Conservation (phyloP, 352 stramenopile genomes). For the Albugo candida region DNA sequence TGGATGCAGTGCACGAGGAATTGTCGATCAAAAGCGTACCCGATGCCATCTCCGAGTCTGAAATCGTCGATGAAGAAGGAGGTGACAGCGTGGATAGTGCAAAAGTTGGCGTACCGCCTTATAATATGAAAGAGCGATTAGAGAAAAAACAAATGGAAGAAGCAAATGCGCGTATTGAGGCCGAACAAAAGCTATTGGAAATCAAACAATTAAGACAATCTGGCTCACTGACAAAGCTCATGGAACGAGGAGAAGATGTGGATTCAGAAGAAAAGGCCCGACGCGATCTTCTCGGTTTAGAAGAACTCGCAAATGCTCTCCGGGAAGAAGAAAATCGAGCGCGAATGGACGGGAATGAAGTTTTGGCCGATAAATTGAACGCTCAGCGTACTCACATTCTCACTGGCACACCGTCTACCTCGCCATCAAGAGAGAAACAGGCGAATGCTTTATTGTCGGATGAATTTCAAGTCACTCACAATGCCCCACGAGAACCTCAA, state of each 20-base stretch:
- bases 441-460: too few relatives aligned
- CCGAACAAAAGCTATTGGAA: slow-evolving; percentile 64
- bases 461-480: neutral
- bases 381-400: slow-evolving; percentile 57
- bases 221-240: slow-evolving; percentile 26
- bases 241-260: slow-evolving; percentile 31
- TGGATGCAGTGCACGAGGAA: slow-evolving; percentile 3
- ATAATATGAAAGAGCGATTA: neutral
- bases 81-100: too few relatives aligned
- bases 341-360: slow-evolving; percentile 50
- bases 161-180: slow-evolving; percentile 47
- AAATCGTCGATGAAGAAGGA: too few relatives aligned
- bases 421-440: neutral
- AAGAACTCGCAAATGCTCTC: slow-evolving; percentile 61
- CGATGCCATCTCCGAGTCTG: neutral
- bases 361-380: slow-evolving; percentile 55
- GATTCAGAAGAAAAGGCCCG: slow-evolving; percentile 35
- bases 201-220: slow-evolving; percentile 52
- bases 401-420: slow-evolving; percentile 25
- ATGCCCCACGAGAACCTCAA: neutral
- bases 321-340: slow-evolving; percentile 63
- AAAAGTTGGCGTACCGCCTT: neutral
- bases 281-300: slow-evolving; percentile 47
- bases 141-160: slow-evolving; percentile 35
- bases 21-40: slow-evolving; percentile 1